A percentile compares a stretch with the other conserved stretches of the same genome.
Evolutionary conservation across 2,329 filamentous ascomycete species (phyloP).

Genomic region (Spiromastix sp.): DNA sequence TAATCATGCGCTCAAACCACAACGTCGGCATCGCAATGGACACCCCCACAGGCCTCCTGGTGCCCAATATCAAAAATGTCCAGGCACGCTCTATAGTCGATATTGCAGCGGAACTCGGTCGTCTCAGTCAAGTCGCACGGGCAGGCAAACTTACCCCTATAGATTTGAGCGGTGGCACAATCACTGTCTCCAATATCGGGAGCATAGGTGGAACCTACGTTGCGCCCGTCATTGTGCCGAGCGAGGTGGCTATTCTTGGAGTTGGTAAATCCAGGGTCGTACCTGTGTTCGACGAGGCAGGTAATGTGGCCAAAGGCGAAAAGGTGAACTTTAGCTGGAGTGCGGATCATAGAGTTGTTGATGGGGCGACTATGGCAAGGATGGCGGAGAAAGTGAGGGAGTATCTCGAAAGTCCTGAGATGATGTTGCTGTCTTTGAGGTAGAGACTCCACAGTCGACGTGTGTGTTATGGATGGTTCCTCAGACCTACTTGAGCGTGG

Average conservation of each 20-base stretch:
- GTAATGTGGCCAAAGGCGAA: slow-evolving; percentile 61
- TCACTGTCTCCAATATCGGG: slow-evolving; percentile 94
- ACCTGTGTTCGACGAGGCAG: slow-evolving; percentile 58
- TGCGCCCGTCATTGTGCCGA: slow-evolving; percentile 79
- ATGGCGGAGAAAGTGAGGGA: slow-evolving; percentile 72
- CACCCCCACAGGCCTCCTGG: slow-evolving; percentile 75
- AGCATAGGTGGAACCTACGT: slow-evolving; percentile 90
- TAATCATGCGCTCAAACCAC: slow-evolving; percentile 73
- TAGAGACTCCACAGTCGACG: no score
- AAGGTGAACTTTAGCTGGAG: slow-evolving; percentile 92
- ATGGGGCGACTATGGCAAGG: slow-evolving; percentile 88
- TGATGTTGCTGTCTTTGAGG: slow-evolving; percentile 73
- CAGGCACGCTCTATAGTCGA: slow-evolving; percentile 63
- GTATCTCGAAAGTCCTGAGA: slow-evolving; percentile 74
- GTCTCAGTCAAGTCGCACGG: slow-evolving; percentile 62
- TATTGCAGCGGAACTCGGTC: slow-evolving; percentile 64
- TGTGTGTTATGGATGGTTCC: no score
- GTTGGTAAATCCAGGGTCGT: slow-evolving; percentile 71
- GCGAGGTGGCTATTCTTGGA: slow-evolving; percentile 84
- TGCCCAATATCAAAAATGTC: slow-evolving; percentile 84
- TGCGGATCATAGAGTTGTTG: slow-evolving; percentile 86
- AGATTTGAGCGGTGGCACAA: slow-evolving; percentile 78
- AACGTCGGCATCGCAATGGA: slow-evolving; percentile 97
- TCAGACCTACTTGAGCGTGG: no score
- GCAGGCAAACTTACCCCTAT: slow-evolving; percentile 62